Evolutionary conservation across 148 eudicot genomes (phyloP), one percentile per base, ranked within the genome.

Genomic region (Vaccinium corymbosum): DNA sequence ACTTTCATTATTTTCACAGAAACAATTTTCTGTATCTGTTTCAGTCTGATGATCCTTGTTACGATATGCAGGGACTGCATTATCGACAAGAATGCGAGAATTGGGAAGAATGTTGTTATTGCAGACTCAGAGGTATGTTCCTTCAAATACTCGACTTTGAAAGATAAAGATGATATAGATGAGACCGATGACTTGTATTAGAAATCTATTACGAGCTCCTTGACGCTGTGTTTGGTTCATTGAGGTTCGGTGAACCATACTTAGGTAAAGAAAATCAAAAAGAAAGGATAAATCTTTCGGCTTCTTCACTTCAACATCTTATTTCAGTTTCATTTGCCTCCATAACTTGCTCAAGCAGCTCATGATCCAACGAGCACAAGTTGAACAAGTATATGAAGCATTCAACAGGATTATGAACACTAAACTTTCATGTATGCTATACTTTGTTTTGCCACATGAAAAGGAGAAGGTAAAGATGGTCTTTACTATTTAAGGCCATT

Each of bases 21-120:
- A 32, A 19, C 42, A 50, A 74, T 57, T 14, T 80, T 79, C 68
- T 50, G 5, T 11, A 71, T 27, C 49, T 73, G 27, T 9, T 70
- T 70, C 50, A 1, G 29, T 19, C 72, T 79, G 49, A 51, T 82
- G 16, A 72, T 20, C 53, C 25, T 70, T 85, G 56, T 48, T 75
- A 51, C 16, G 7, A 79, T 84, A 46, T 83, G 85, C 94, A 97
- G 98, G 79, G 94, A 89, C 12, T 97, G 99, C 90, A 97, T 97
- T 55, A 97, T 97, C 59, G 99, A 97, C 93, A 97, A 97, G 89
- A 97, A 97, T 82, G 98, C 98, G 16, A 94, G 96, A 92, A 95
- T 97, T 64, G 99, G 99, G 77, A 92, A 93, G 82, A 94, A 95
- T 80, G 98, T 97, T 46, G 83, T 89, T 74, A 93, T 97, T 59